A percentile compares a stretch with the other conserved stretches of the same genome.
Conservation (phyloP, 2,329 filamentous ascomycete species). For the Trichoderma harzianum region DNA sequence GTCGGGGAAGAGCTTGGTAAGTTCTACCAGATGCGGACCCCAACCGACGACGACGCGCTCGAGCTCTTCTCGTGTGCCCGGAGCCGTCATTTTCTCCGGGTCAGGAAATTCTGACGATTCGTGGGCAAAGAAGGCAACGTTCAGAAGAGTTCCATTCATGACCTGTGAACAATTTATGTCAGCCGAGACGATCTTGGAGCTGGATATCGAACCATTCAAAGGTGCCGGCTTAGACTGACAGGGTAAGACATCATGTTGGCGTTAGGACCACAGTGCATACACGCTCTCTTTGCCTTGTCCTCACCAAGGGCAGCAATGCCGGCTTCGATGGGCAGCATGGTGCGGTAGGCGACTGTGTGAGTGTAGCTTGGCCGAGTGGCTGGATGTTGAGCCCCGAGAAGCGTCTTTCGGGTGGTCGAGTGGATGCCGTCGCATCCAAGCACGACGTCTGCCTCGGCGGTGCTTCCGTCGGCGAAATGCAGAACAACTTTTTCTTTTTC, state of each 20-base stretch:
- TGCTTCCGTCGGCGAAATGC: background rate
- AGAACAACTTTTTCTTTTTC: background rate
- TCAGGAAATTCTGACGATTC: background rate
- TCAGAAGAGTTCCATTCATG: background rate
- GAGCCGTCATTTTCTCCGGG: background rate
- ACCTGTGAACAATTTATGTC: too few relatives aligned
- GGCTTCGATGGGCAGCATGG: background rate
- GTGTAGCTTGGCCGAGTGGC: background rate
- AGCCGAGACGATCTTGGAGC: background rate
- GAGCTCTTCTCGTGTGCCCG: background rate
- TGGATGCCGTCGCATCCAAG: background rate
- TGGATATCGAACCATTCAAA: background rate
- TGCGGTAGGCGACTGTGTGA: background rate
- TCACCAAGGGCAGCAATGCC: background rate
- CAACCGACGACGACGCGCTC: background rate
- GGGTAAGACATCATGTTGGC: background rate
- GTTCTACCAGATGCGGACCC: background rate
- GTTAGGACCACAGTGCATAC: background rate
- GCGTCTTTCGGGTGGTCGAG: background rate
- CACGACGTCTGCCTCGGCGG: background rate
- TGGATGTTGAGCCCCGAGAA: background rate
- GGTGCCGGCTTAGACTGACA: background rate
- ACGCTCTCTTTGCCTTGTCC: background rate
- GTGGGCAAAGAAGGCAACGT: background rate
- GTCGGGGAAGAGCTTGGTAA: background rate